These are phyloP conservation scores for Maudiozyma bulderi DNA, from an alignment of 805 yeast genomes.

Conservation along the genomic window DNA sequence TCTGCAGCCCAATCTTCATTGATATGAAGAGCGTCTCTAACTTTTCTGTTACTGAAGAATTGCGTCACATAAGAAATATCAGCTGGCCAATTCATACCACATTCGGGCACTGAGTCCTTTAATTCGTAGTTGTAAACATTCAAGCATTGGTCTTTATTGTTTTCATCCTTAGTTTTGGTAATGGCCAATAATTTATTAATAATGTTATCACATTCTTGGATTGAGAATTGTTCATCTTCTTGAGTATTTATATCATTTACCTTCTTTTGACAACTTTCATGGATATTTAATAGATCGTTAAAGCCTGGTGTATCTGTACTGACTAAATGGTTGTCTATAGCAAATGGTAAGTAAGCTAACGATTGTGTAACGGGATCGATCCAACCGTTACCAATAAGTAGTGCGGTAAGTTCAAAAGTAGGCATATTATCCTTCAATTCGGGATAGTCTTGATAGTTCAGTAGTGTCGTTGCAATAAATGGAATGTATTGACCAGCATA, in stretches of 20 bases:
- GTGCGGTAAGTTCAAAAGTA: constrained; percentile 42
- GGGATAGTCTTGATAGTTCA: constrained; percentile 10
- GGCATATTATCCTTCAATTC: neutral
- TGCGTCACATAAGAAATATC: constrained; percentile 43
- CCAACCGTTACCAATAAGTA: constrained; percentile 91
- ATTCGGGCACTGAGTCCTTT: constrained; percentile 66
- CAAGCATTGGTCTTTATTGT: constrained; percentile 39
- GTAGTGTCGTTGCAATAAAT: constrained; percentile 59
- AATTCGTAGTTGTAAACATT: constrained; percentile 78
- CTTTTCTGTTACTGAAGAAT: constrained; percentile 41
- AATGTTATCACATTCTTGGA: constrained; percentile 38
- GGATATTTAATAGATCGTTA: constrained; percentile 36
- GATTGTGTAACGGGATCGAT: constrained; percentile 82
- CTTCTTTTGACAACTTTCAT: constrained; percentile 51
- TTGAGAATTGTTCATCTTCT: constrained; percentile 19
- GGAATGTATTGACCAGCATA: constrained; percentile 97
- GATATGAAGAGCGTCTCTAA: constrained; percentile 46
- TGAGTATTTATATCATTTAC: constrained; percentile 26
- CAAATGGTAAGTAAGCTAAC: constrained; percentile 66
- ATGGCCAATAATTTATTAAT: constrained; percentile 21
- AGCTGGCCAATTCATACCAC: constrained; percentile 92
- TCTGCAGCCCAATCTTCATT: constrained; percentile 23
- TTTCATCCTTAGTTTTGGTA: constrained; percentile 20
- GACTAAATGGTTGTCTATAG: constrained; percentile 49
- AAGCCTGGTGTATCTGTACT: constrained; percentile 32